phyloP scores from a whole-genome alignment of 2,329 filamentous ascomycete species.

The Geosmithia morbida region DNA sequence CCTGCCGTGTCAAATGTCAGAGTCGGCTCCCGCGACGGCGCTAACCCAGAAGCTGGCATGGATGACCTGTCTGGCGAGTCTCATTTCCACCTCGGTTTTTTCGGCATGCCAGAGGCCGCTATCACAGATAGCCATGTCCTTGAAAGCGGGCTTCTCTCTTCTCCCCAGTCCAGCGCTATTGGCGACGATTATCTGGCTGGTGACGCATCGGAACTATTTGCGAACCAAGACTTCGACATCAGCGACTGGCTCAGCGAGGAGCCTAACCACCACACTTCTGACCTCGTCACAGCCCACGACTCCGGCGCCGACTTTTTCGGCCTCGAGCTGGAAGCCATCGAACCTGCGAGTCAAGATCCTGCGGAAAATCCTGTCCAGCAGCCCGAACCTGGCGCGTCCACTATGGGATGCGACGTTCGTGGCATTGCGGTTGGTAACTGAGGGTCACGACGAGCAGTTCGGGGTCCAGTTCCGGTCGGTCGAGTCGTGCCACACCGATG shows the following conservation, averaged over 20 bases:
- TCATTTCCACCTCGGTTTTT: conserved; percentile 56
- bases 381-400: conserved; percentile 60
- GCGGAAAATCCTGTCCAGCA: conserved; percentile 56
- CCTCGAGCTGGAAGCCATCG: conserved; percentile 29
- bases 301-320: conserved; percentile 37
- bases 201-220: conserved; percentile 36
- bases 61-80: conserved; percentile 28
- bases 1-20: conserved; percentile 99
- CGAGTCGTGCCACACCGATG: conserved; percentile 10
- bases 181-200: conserved; percentile 53
- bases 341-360: conserved; percentile 47
- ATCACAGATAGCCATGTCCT: conserved; percentile 61
- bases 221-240: conserved; percentile 33
- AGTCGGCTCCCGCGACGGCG: conserved; percentile 37
- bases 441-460: conserved; percentile 34
- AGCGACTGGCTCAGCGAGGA: conserved; percentile 42
- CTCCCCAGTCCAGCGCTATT: conserved; percentile 51
- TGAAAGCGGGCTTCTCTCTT: conserved; percentile 65
- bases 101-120: conserved; percentile 54
- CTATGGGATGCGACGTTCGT: conserved; percentile 59
- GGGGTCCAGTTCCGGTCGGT: conserved; percentile 15
- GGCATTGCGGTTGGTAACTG: conserved; percentile 58
- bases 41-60: conserved; percentile 23
- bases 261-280: conserved; percentile 26
- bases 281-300: conserved; percentile 33